A percentile compares a stretch with the other conserved stretches of the same genome.
These are phyloP conservation scores for Podila minutissima DNA, from an alignment of 192 early-diverging fungal genomes.

Conservation along the genomic window DNA sequence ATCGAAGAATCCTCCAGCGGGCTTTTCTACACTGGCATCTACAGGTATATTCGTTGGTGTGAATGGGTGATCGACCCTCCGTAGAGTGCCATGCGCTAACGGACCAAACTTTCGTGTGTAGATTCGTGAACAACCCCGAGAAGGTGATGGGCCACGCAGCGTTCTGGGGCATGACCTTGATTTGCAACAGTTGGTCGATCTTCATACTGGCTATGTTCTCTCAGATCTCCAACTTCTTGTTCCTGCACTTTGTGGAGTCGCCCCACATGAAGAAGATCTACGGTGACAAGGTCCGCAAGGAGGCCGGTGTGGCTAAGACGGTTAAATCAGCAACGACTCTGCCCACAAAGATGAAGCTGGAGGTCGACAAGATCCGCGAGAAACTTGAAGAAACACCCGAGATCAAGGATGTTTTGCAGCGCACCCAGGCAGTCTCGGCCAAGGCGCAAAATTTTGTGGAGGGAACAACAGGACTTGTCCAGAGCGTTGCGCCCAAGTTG, in stretches of 20 bases:
- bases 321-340: conserved; percentile 67
- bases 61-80: not conserved
- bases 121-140: conserved; percentile 93
- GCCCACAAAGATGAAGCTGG: conserved; percentile 63
- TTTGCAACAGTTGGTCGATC: conserved; percentile 81
- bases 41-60: conserved; percentile 11
- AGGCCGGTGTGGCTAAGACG: conserved; percentile 82
- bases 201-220: conserved; percentile 85
- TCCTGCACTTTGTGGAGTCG: conserved; percentile 87
- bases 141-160: conserved; percentile 92
- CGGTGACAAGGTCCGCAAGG: conserved; percentile 83
- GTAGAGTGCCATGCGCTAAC: not conserved
- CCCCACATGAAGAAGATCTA: conserved; percentile 93
- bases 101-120: not conserved
- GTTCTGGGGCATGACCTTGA: conserved; percentile 92
- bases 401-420: conserved; percentile 55
- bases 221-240: conserved; percentile 85
- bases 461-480: conserved; percentile 60
- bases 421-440: conserved; percentile 61
- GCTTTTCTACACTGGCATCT: conserved; percentile 91
- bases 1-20: conserved; percentile 79
- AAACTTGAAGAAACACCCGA: conserved; percentile 56
- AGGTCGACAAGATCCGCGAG: conserved; percentile 55
- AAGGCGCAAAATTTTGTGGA: conserved; percentile 72
- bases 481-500: conserved; percentile 57